phyloP scores from a whole-genome alignment of 106 monocot genomes.

The Posidonia australis region DNA sequence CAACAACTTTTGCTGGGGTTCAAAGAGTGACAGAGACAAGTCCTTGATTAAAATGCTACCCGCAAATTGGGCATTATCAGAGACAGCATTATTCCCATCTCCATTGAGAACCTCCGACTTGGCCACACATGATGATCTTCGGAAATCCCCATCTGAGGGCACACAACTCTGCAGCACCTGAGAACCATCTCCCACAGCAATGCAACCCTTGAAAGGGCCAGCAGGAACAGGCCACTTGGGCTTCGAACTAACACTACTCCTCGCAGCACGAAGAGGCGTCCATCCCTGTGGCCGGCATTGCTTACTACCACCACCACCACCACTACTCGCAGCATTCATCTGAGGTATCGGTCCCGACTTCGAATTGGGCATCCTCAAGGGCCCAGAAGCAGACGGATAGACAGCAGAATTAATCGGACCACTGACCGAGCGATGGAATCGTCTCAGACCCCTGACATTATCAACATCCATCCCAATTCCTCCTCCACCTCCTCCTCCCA shows the following conservation, averaged over 20 bases:
- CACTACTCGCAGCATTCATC: background rate
- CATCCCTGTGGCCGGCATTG: background rate
- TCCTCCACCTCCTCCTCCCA: background rate
- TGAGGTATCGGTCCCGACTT: slow-evolving; percentile 8
- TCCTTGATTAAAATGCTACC: slow-evolving; percentile 4
- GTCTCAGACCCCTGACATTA: background rate
- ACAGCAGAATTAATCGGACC: background rate
- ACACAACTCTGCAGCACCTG: slow-evolving; percentile 19
- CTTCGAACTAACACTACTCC: slow-evolving; percentile 11
- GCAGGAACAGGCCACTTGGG: slow-evolving; percentile 24
- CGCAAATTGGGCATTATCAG: background rate
- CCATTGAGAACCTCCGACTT: background rate
- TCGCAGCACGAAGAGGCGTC: background rate
- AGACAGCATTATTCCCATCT: background rate
- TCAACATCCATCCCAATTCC: background rate
- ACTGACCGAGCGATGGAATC: background rate
- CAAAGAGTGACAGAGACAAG: slow-evolving; percentile 9
- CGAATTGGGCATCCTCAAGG: background rate
- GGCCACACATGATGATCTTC: slow-evolving; percentile 7
- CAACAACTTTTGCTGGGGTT: slow-evolving; percentile 15
- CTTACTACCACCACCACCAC: no score
- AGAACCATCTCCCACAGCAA: slow-evolving; percentile 17
- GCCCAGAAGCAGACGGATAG: background rate
- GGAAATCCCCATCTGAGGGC: slow-evolving; percentile 3
- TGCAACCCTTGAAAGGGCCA: slow-evolving; percentile 29